These are phyloP conservation scores for Neopestalotiopsis clavispora DNA, from an alignment of 2,329 filamentous ascomycete genomes.

Conservation along the genomic window DNA sequence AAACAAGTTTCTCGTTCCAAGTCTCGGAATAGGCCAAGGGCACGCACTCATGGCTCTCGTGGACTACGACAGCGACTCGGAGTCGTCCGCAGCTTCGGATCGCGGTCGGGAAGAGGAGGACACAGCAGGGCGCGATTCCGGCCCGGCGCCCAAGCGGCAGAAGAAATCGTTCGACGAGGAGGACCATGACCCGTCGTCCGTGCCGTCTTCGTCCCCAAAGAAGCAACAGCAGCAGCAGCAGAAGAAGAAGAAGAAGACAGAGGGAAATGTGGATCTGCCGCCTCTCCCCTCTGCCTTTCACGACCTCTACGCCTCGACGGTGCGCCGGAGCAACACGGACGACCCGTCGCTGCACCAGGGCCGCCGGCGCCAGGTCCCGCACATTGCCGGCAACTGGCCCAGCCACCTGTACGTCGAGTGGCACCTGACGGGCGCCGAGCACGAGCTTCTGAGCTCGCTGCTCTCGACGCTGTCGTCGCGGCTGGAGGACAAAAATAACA, in stretches of 20 bases:
- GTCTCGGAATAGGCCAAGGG: neutral
- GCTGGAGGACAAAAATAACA: neutral
- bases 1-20: neutral
- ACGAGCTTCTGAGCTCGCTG: constrained; percentile 49
- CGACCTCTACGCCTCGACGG: constrained; percentile 85
- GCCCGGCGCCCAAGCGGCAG: constrained; percentile 27
- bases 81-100: constrained; percentile 23
- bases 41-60: constrained; percentile 39
- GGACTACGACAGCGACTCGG: constrained; percentile 35
- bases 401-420: constrained; percentile 93
- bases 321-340: constrained; percentile 77
- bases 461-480: constrained; percentile 40
- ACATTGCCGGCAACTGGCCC: constrained; percentile 90
- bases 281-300: constrained; percentile 83
- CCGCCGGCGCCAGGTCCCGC: constrained; percentile 79
- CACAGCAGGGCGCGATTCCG: neutral
- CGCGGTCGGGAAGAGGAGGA: neutral
- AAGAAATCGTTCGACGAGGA: too few species aligned
- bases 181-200: too few species aligned
- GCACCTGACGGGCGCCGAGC: constrained; percentile 43
- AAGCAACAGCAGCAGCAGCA: too few species aligned
- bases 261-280: constrained; percentile 52
- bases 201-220: too few species aligned
- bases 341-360: constrained; percentile 86
- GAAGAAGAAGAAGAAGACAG: constrained; percentile 25